Percentiles rank a stretch among this genome's conserved stretches.
phyloP scores from a whole-genome alignment of 257 asterid species.

The Nemophila menziesii region DNA sequence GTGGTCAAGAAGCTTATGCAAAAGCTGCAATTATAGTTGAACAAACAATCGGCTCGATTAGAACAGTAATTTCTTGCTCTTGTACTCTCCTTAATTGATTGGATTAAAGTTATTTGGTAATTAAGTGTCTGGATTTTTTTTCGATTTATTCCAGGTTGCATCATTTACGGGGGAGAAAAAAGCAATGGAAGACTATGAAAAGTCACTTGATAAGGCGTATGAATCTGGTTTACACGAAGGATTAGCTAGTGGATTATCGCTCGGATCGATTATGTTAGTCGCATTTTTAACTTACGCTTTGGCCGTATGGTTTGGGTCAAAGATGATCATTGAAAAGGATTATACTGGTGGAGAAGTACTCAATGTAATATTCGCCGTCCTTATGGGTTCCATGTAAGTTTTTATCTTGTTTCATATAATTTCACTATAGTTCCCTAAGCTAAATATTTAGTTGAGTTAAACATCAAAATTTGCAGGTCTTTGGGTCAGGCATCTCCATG shows the following conservation, averaged over 20 bases:
- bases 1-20: conserved; percentile 41
- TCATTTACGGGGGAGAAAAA: conserved; percentile 65
- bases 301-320: conserved; percentile 63
- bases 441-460: too few relatives aligned
- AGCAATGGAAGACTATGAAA: conserved; percentile 42
- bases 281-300: conserved; percentile 50
- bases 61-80: too few relatives aligned
- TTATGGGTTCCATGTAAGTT: conserved; percentile 49
- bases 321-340: conserved; percentile 53
- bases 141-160: conserved; percentile 54
- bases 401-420: too few relatives aligned
- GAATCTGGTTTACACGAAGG: conserved; percentile 43
- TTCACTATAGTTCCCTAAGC: too few relatives aligned
- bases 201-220: conserved; percentile 43
- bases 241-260: conserved; percentile 47
- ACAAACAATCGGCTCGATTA: conserved; percentile 53
- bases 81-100: not conserved
- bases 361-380: conserved; percentile 43
- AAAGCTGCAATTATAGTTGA: conserved; percentile 53
- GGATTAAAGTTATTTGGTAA: not conserved
- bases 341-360: conserved; percentile 63
- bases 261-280: conserved; percentile 38
- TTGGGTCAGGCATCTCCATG: conserved; percentile 67
- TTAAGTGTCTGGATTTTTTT: not conserved
- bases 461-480: conserved; percentile 28